Evolutionary conservation across 2,329 filamentous ascomycete species (phyloP).

Genomic region (Beauveria caledonica): DNA sequence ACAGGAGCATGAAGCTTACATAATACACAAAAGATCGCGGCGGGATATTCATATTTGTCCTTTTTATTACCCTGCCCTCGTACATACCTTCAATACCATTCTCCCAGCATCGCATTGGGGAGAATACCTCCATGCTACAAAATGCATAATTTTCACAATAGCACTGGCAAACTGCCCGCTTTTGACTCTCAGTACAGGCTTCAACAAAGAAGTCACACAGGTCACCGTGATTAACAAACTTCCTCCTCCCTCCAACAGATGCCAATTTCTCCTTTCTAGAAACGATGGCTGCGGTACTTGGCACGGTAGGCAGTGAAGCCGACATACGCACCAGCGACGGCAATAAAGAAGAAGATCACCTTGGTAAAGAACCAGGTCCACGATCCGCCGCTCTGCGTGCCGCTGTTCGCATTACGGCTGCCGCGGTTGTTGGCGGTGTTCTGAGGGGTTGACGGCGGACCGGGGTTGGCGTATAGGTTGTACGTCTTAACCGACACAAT

Average conservation of each 20-base stretch:
- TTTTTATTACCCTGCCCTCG: neutral
- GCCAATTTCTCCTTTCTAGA: slow-evolving; percentile 29
- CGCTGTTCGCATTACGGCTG: slow-evolving; percentile 23
- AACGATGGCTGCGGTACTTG: slow-evolving; percentile 51
- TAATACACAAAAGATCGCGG: neutral
- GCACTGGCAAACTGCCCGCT: neutral
- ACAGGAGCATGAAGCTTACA: neutral
- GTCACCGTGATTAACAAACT: neutral
- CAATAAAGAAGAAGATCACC: slow-evolving; percentile 65
- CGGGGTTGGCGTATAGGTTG: slow-evolving; percentile 71
- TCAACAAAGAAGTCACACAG: neutral
- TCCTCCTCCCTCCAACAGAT: neutral
- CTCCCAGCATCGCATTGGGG: neutral
- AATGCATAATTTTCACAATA: slow-evolving; percentile 1
- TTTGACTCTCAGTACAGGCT: neutral
- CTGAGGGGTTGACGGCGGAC: slow-evolving; percentile 29
- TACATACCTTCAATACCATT: neutral
- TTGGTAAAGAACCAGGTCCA: slow-evolving; percentile 68
- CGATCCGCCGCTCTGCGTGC: slow-evolving; percentile 37
- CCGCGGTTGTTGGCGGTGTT: slow-evolving; percentile 27
- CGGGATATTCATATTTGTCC: neutral
- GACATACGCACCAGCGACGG: slow-evolving; percentile 67
- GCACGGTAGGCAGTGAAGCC: slow-evolving; percentile 78
- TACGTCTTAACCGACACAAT: slow-evolving; percentile 79
- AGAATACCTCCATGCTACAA: neutral